Evolutionary conservation across 2,329 filamentous ascomycete species (phyloP), one percentile per base, ranked within the genome.

Genomic region (Venturia carpophila): DNA sequence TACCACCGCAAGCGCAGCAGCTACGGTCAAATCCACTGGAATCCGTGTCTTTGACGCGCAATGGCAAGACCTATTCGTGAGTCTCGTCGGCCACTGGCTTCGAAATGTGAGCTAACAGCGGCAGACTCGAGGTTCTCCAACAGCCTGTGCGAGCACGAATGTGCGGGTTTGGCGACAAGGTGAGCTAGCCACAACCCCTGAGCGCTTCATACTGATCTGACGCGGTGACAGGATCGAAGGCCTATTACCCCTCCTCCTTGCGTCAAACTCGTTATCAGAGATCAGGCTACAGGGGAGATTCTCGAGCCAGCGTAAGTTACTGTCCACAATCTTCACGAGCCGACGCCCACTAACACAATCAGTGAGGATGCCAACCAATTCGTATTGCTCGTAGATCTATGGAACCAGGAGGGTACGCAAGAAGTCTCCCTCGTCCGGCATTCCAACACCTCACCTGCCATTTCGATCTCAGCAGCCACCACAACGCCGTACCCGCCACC

Each of bases 131-230:
- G 15, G 91, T 97, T 67, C 87, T 90, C 69, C 94, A 99, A 79
- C 92, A 97, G 76, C 94, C 94, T 62, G 83, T 91, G 71, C 87
- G 94, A 71, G 94, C 94, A 69, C 90, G 94, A 67, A 97, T 97
- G 94, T 99, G 94, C 79, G 94, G 94, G 9, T 99, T 97, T 78
- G 94, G 94, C 68, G 94, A 99, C 80, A 99, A 97, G 84, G 91
- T 94, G 78, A 65, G 79, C 71, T 66, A 64, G 62, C 41, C 41
- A 11, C 49, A 61, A 47, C 37, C 67, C 73, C 64, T 69, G 69
- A 68, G 68, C 66, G 68, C 62, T 66, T 66, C 24, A 3, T 34
- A 37, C 30, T n/a, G 21, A 58, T 37, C 52, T 58, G 47, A 52
- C 24, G 10, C 47, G 69, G 67, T 66, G 69, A 67, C 71, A 96